A percentile compares a stretch with the other conserved stretches of the same genome.
Evolutionary conservation across 306 rosid species (phyloP).

Genomic region (Mucuna pruriens): DNA sequence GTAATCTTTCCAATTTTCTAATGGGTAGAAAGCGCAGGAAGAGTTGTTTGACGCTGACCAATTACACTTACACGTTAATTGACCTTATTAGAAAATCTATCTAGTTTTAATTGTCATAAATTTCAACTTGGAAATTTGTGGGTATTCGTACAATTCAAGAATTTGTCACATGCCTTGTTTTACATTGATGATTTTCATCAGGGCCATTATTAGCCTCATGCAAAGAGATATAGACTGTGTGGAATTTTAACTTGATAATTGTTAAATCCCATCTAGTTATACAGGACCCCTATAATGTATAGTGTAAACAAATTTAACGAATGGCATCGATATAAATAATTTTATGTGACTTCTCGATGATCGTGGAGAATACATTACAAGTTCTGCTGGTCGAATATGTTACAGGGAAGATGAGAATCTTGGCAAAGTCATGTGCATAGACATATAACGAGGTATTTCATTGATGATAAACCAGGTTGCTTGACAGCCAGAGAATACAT

Average conservation of each 20-base stretch:
- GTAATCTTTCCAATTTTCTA: not conserved
- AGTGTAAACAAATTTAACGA: not conserved
- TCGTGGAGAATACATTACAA: not conserved
- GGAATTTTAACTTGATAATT: not conserved
- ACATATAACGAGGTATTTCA: not conserved
- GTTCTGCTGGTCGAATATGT: not conserved
- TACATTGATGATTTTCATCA: not conserved
- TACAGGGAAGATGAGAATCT: constrained; percentile 7
- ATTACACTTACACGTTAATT: not conserved
- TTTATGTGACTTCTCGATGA: not conserved
- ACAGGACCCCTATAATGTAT: not conserved
- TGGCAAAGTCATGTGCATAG: not conserved
- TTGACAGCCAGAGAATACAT: not conserved
- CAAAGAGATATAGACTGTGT: not conserved
- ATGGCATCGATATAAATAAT: not conserved
- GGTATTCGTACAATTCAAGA: not conserved
- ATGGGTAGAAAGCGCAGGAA: constrained; percentile 23
- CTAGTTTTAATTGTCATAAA: not conserved
- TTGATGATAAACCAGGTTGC: not conserved
- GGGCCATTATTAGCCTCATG: not conserved
- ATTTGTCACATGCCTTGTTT: not conserved
- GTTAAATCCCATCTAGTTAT: not conserved
- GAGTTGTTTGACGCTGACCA: not conserved
- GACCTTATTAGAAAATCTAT: not conserved
- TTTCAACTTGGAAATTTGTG: not conserved